Evolutionary conservation across 768 basidiomycete species (phyloP), one percentile per base, ranked within the genome.

Genomic region (Amanita brunnescens): DNA sequence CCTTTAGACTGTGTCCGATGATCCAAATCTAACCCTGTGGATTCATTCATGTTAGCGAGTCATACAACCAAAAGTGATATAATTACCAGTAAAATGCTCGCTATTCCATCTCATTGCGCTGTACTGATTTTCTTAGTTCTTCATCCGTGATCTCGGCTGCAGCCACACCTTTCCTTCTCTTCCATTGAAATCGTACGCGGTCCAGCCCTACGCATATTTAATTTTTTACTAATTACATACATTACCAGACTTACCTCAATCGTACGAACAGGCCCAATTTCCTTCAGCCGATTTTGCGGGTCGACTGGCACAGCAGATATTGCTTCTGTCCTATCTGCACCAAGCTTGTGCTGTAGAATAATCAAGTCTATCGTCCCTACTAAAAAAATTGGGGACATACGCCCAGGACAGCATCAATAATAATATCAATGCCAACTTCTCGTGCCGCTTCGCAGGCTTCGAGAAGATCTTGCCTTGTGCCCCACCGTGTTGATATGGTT

Each of bases 361-460:
- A 16, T 44, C 20, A 23, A 53, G 35, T 61, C 38, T 57, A 54
- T 24, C 20, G 24, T 35, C 18, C n/a, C 24, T 7, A 16, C 16
- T 20, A 23, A 50, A 39, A 16, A 21, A 30, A 39, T 35, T 24
- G 12, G 23, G 9, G 51, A 57, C 70, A 61, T 55, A 92, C 92
- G 66, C 94, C 94, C 53, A 97, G 72, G 3, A 97, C 89, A 1
- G 91, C 91, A 58, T 95, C 92, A 43, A 93, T 82, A 21, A 91
- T 67, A 33, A 91, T 76, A 55, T 86, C 81, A 14, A 97, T 77
- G 5, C 83, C 81, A 57, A 80, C 75, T 54, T 75, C 68, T 57
- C 74, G 76, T 2, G 92, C 92, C n/a, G 69, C 66, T 53, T 74
- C 69, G 59, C 86, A 85, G 20, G 89, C 88, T 9, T 69, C 59